Percentiles rank a stretch among this genome's conserved stretches.
Conservation (phyloP, 2,329 filamentous ascomycete genomes). For the Penicillium paneum region DNA sequence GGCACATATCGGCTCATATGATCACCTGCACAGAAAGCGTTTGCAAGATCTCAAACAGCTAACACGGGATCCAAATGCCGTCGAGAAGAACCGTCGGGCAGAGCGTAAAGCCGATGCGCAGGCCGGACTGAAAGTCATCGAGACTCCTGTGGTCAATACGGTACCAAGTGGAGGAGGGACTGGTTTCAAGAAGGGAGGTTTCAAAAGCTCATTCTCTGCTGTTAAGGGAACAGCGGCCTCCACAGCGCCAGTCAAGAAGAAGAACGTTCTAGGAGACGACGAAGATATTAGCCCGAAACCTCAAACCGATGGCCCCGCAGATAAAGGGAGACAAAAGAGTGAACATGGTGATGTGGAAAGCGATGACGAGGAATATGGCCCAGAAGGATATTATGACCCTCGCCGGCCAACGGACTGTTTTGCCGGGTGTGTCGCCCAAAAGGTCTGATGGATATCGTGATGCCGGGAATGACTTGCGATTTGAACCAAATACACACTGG, state of each 20-base stretch:
- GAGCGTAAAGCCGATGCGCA: conserved; percentile 45
- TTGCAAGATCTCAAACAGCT: conserved; percentile 48
- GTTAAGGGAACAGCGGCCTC: conserved; percentile 41
- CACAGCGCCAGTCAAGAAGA: conserved; percentile 37
- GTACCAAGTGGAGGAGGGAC: conserved; percentile 19
- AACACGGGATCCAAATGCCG: conserved; percentile 43
- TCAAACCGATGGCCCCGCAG: conserved; percentile 7
- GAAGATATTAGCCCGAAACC: conserved; percentile 29
- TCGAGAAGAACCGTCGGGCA: conserved; percentile 42
- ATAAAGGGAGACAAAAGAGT: conserved; percentile 2
- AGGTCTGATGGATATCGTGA: conserved; percentile 4
- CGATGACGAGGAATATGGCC: conserved; percentile 65
- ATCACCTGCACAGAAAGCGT: conserved; percentile 86
- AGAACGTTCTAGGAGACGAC: conserved; percentile 44
- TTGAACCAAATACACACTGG: not conserved
- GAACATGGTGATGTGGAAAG: conserved; percentile 58
- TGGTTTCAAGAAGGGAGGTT: conserved; percentile 75
- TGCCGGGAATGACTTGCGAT: not conserved
- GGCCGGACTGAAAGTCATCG: conserved; percentile 39
- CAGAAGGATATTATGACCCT: conserved; percentile 51
- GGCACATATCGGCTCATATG: conserved; percentile 88
- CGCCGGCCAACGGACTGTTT: conserved; percentile 51
- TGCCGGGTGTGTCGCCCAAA: conserved; percentile 34
- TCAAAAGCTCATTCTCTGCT: conserved; percentile 70
- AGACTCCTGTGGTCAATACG: conserved; percentile 28